Base-by-base conservation (phyloP, 495 filamentous ascomycete genomes). In the Penicillium flavigenum region DNA sequence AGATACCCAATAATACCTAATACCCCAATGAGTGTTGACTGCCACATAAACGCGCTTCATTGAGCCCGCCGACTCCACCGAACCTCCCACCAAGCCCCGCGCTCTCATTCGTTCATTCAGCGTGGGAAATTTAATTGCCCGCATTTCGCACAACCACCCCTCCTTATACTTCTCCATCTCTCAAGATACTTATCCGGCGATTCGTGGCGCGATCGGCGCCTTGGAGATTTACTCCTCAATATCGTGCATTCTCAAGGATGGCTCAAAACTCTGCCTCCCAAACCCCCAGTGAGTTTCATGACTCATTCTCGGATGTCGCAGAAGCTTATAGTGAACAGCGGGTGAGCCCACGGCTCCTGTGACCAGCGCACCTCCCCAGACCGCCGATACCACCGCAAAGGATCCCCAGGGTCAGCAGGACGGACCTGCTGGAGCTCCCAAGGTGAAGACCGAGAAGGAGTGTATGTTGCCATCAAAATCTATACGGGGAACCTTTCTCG, bases 361-460 rank as follows among this genome's bases (percentile, higher is more conserved):
- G 52, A 74, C 74, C 53, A 73, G 75, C 29, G 63, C 61, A 9
- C 76, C 81, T 12, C 76, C 82, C 44, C 70, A 80, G 49, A 65
- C 82, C 43, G 67, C 68, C 56, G 71, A 72, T 59, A 72, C 76
- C 20, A 71, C 68, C 51, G 66, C 72, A 55, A 68, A 71, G 27
- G 73, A 70, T 50, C 57, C 67, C 36, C 63, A 66, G 39, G 72
- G 71, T 27, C 72, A 75, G 51, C 71, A 73, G 24, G 58, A 65
- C 11, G 79, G 74, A 32, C 70, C 79, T 39, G 74, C 57, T 7
- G 36, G n/a, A 39, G 66, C 67, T 62, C 62, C 74, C 52, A 85
- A 83, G 71, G 80, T 84, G 64, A 85, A 86, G 74, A 79, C 72
- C 47, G 81, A 82, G 66, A 85, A 83, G 66, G 83, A 85, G 57